Evolutionary conservation across 225 moss, liverwort and hornwort genomes (phyloP), one percentile per base, ranked within the genome.

Genomic region (Climacium dendroides): DNA sequence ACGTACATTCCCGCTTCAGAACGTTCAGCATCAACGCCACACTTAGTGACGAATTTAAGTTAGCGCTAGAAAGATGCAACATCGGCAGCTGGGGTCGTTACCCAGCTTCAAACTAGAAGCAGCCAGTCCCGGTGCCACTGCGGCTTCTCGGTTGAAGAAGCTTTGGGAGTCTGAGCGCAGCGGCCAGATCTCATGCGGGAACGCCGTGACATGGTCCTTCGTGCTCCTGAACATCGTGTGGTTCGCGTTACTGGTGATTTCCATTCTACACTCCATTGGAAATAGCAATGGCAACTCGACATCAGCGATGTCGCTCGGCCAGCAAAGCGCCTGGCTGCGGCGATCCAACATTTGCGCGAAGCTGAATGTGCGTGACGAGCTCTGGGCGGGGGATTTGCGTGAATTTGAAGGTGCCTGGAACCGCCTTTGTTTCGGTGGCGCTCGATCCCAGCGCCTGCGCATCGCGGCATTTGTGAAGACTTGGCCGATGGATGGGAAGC

Each of bases 361-460:
- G 86, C 61, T 86, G 54, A 86, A 86, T 19, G 76, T 76, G 58
- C 89, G 67, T 39, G 81, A 82, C 37, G 89, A 89, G 59, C 67
- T 34, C 11, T 86, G 89, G 85, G 52, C 39, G 26, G 89, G 82
- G 12, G 86, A 86, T 23, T 76, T 86, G 89, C 85, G 85, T 26
- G 89, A 89, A 28, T 86, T 59, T 41, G 89, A 89, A 82, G 81
- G 81, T 41, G 81, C 67, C 19, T 86, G 89, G 89, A 89, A 89
- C 45, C 81, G 89, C 19, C 89, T 86, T 35, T 89, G 89, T 32
- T 89, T 76, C 59, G 89, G 86, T 15, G 52, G 15, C 2, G 50
- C 41, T 39, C 26, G 8, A 35, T 32, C 35, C 13, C 66, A 4
- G 32, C 81, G 15, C 50, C 50, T 89, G 59, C 76, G 77, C 9